A percentile compares a stretch with the other conserved stretches of the same genome.
phyloP scores from a whole-genome alignment of 441 rosid species.

The Melastoma candidum region DNA sequence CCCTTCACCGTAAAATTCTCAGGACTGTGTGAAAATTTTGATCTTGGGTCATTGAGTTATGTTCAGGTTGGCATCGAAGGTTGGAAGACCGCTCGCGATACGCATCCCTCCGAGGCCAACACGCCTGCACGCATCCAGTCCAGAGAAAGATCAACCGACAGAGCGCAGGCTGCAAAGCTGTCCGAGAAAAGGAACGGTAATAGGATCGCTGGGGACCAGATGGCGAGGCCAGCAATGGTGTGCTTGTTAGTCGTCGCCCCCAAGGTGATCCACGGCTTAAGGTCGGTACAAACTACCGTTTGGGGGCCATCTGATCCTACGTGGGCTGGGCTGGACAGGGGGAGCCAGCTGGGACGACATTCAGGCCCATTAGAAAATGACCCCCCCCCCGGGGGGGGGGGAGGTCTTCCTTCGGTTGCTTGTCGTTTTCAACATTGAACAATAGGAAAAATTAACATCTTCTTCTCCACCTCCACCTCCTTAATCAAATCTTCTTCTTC shows the following conservation, averaged over 20 bases:
- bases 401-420: too few relatives aligned
- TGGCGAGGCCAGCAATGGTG: constrained; percentile 35
- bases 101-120: constrained; percentile 32
- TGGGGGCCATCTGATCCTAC: constrained; percentile 26
- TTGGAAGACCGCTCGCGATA: constrained; percentile 43
- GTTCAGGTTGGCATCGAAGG: constrained; percentile 37
- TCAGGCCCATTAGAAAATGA: too few relatives aligned
- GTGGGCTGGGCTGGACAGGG: too few relatives aligned
- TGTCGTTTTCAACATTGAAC: too few relatives aligned
- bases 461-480: too few relatives aligned
- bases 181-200: constrained; percentile 24
- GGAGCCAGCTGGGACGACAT: too few relatives aligned
- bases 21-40: not conserved
- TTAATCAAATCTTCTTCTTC: too few relatives aligned
- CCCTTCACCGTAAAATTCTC: too few relatives aligned
- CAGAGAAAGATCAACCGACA: constrained; percentile 27
- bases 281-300: constrained; percentile 42
- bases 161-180: constrained; percentile 25
- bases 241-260: constrained; percentile 45
- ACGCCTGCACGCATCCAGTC: constrained; percentile 33
- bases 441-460: too few relatives aligned
- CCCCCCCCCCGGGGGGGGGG: too few relatives aligned
- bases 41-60: constrained; percentile 5
- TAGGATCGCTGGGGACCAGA: constrained; percentile 14
- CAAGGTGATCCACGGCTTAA: constrained; percentile 28